These are phyloP conservation scores for Polyrhizophydium stewartii DNA, from an alignment of 371 early-diverging fungal genomes.

Conservation along the genomic window DNA sequence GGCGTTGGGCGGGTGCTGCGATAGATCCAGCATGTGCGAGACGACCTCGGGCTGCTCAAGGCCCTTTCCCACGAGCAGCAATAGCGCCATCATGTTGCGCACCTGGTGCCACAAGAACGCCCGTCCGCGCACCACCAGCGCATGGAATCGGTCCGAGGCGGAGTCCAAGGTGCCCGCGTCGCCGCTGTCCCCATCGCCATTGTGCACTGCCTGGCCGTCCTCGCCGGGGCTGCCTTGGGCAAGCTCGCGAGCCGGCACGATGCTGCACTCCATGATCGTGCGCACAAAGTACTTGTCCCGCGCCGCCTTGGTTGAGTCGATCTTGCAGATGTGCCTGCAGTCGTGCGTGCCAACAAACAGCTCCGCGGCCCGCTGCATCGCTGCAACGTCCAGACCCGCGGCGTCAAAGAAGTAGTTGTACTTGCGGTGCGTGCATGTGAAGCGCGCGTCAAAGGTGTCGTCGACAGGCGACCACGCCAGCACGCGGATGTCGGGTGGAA, in stretches of 20 bases:
- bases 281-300: conserved; percentile 4
- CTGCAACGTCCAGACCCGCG: conserved; percentile 60
- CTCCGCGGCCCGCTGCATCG: conserved; percentile 72
- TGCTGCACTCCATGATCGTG: conserved; percentile 5
- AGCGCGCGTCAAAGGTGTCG: conserved; percentile 80
- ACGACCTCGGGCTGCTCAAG: conserved; percentile 61
- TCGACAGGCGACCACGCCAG: conserved; percentile 87
- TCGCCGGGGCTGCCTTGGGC: too few relatives aligned
- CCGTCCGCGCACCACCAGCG: conserved; percentile 55
- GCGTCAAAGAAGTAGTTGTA: conserved; percentile 91
- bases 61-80: conserved; percentile 79
- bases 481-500: conserved; percentile 89
- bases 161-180: conserved; percentile 4
- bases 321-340: conserved; percentile 92
- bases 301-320: conserved; percentile 24
- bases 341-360: conserved; percentile 81
- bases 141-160: conserved; percentile 14
- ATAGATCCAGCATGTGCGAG: conserved; percentile 51
- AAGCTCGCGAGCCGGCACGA: neutral
- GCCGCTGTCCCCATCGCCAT: neutral
- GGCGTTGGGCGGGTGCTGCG: conserved; percentile 22
- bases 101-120: conserved; percentile 98
- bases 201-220: too few relatives aligned
- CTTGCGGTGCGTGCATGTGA: conserved; percentile 76
- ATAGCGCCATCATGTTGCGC: conserved; percentile 89